Evolutionary conservation across 192 early-diverging fungal genomes (phyloP).

Genomic region (Podila clonocystis): DNA sequence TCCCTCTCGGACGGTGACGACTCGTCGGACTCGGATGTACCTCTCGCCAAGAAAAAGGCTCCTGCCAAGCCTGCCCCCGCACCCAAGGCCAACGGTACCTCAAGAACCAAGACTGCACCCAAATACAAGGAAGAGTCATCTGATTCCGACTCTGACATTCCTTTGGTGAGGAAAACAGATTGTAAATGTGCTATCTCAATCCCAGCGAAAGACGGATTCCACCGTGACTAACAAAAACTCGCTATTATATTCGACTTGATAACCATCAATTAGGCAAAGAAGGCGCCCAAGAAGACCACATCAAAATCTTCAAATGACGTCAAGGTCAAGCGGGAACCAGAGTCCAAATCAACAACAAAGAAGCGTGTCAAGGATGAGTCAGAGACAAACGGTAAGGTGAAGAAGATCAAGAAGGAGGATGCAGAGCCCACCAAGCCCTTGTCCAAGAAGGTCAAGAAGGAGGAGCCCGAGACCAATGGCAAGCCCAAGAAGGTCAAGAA

Average conservation of each 20-base stretch:
- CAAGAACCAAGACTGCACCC: conserved; percentile 19
- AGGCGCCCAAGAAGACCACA: conserved; percentile 34
- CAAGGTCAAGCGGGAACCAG: conserved; percentile 28
- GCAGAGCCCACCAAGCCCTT: conserved; percentile 2
- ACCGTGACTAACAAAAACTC: not conserved
- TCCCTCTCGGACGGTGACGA: conserved; percentile 17
- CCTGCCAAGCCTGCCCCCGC: not conserved
- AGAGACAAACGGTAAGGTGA: conserved; percentile 10
- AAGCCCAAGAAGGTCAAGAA: conserved; percentile 36
- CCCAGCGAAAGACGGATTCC: too few relatives aligned
- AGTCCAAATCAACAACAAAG: conserved; percentile 10
- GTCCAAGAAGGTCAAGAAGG: conserved; percentile 47
- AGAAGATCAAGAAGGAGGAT: conserved; percentile 48
- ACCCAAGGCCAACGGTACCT: conserved; percentile 21
- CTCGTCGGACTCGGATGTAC: conserved; percentile 39
- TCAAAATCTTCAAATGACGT: conserved; percentile 22
- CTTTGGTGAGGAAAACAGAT: conserved; percentile 37
- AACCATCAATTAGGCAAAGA: conserved; percentile 29
- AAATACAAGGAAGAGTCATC: conserved; percentile 51
- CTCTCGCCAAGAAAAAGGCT: conserved; percentile 30
- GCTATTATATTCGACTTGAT: not conserved
- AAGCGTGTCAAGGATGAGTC: conserved; percentile 47
- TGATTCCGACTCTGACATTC: conserved; percentile 48
- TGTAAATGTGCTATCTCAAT: not conserved
- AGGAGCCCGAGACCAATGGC: conserved; percentile 13